These are phyloP conservation scores for Trichoderma sp. DNA, from an alignment of 2,329 filamentous ascomycete genomes.

Conservation along the genomic window DNA sequence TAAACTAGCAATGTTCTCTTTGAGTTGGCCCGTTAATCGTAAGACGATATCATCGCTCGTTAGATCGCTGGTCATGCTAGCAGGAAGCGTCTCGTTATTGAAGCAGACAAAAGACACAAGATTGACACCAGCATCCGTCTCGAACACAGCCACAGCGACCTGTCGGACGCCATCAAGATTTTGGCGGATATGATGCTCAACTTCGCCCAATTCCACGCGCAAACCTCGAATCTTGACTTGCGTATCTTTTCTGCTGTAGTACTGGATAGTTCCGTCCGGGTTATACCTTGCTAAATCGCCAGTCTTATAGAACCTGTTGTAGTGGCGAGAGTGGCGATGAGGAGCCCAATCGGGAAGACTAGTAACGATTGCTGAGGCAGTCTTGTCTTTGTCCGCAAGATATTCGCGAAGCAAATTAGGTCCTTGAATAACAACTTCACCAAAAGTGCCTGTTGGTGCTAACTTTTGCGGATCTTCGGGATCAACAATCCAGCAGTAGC, in stretches of 20 bases:
- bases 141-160: constrained; percentile 15
- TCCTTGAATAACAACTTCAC: constrained; percentile 20
- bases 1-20: background rate
- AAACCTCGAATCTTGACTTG: constrained; percentile 22
- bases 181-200: constrained; percentile 13
- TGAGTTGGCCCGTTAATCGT: background rate
- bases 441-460: constrained; percentile 12
- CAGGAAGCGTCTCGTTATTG: constrained; percentile 4
- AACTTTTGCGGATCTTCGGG: constrained; percentile 2
- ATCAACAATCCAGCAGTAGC: constrained; percentile 22
- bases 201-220: constrained; percentile 19
- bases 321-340: background rate
- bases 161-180: constrained; percentile 1
- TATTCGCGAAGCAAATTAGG: constrained; percentile 20
- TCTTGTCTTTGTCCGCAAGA: constrained; percentile 4
- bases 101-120: constrained; percentile 17
- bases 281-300: constrained; percentile 19
- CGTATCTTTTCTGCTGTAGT: constrained; percentile 18
- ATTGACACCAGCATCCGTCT: constrained; percentile 12
- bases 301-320: constrained; percentile 12
- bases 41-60: background rate
- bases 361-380: background rate
- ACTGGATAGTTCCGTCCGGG: constrained; percentile 16
- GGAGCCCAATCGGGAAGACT: constrained; percentile 15
- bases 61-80: background rate